Percentiles rank a stretch among this genome's conserved stretches.
These are phyloP conservation scores for Phoma sp. DNA, from an alignment of 2,329 filamentous ascomycete genomes.

Conservation along the genomic window DNA sequence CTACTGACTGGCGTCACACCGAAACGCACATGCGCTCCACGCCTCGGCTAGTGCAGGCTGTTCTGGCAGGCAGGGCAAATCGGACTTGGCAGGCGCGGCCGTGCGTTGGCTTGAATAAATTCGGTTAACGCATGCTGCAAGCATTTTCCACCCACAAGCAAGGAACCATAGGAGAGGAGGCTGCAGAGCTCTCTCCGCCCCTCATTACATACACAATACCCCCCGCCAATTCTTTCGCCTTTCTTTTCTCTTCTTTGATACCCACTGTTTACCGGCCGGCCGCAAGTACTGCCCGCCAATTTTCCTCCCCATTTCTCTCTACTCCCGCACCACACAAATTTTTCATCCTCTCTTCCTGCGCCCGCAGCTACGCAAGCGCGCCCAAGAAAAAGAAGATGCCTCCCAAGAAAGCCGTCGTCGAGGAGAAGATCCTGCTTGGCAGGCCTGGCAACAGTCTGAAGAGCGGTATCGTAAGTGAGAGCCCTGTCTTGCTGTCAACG, in stretches of 20 bases:
- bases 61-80: constrained; percentile 8
- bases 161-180: constrained; percentile 31
- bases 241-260: constrained; percentile 58
- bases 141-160: constrained; percentile 21
- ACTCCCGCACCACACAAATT: constrained; percentile 48
- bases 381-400: constrained; percentile 77
- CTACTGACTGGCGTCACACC: constrained; percentile 10
- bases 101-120: constrained; percentile 5
- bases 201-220: constrained; percentile 41
- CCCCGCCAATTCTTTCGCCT: constrained; percentile 49
- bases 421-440: constrained; percentile 96
- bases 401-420: constrained; percentile 88
- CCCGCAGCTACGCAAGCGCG: constrained; percentile 62
- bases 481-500: constrained; percentile 42
- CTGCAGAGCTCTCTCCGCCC: constrained; percentile 43
- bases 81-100: constrained; percentile 4
- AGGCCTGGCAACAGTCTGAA: constrained; percentile 97
- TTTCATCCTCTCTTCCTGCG: constrained; percentile 41
- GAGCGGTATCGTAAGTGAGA: constrained; percentile 93
- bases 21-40: constrained; percentile 10
- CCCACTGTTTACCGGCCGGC: constrained; percentile 58
- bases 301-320: constrained; percentile 46
- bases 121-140: constrained; percentile 7
- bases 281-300: constrained; percentile 56
- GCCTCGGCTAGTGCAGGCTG: constrained; percentile 18